Base-by-base conservation (phyloP, 768 basidiomycete species). In the Boletus rufocinnamomeus region DNA sequence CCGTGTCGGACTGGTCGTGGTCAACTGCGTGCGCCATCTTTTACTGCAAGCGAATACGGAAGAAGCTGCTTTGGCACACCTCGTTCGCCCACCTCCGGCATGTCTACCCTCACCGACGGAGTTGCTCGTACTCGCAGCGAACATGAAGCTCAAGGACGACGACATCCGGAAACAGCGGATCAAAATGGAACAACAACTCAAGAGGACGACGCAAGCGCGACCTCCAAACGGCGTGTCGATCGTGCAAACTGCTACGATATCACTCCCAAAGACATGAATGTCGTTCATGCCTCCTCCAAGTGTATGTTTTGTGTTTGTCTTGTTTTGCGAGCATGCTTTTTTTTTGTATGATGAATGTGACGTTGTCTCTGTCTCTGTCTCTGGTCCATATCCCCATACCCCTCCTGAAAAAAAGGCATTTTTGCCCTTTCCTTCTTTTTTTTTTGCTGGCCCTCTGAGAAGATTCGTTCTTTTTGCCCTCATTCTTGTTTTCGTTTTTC, bases 71-170 rank as follows among this genome's bases (percentile, higher is more conserved):
- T 72, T 89, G 17, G 69, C 74, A 2, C 66, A 78, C 40, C 80
- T 93, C 14, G 65, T 71, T 8, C 81, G 71, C 19, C 87, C 88
- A 0, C 80, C 84, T 2, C 69, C 76, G 0, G 67, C 72, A n/a
- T 76, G 76, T 53, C 78, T 92, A 0, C 88, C 88, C 0, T 74
- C 83, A 0, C 77, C 78, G 4, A 79, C 87, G 0, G 89, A 80
- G 1, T 79, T 92, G 59, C 71, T 92, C 34, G 72, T 82, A n/a
- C 78, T 86, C 9, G 82, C 82, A 0, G 74, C 82, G n/a, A 78
- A 82, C 3, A 75, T 88, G 60, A 91, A 88, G 69, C 71, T 92
- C 58, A 92, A 88, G 66, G 91, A 92, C 63, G 90, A 91, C 57
- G 89, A 92, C 57, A 61, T 93, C 17, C 81, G 84, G 28, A 92